Base-by-base conservation (phyloP, 306 rosid species). In the Ormosia emarginata region DNA sequence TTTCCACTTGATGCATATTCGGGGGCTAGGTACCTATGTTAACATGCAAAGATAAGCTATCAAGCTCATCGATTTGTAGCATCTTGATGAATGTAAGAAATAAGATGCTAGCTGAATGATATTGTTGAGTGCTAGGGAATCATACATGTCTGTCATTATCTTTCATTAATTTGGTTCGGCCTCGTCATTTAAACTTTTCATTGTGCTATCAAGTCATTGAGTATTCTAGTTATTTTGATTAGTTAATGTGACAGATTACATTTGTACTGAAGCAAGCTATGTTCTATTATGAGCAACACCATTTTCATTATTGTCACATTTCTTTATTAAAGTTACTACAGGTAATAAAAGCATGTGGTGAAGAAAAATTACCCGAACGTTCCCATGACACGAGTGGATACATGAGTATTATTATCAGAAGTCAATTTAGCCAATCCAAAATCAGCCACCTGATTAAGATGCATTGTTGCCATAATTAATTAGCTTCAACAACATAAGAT, bases 1-100 rank as follows among this genome's bases (percentile, higher is more conserved):
- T 93, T 95, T 72, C 99, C 99, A 73, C 99, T 95, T 46, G 99
- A 86, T 36, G 99, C 99, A 67, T 95, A 95, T 84, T 95, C 98
- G 5, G 98, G 99, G 34, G 99, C 99, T 81, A 95, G 83, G 81
- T 95, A 95, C 84, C 99, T 95, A 86, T 77, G 30, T 87, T 59
- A 59, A 12, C 71, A 67, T 13, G 53, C 32, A 55, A 47, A 75
- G 4, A 64, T 30, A 75, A 30, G 50, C 8, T 49, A 50, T 70
- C 39, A 17, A 37, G 65, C 11, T 1, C 2, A 0, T 24, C 24
- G 24, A 24, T 24, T 46, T 10, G 8, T 67, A 15, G 15, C 43
- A 30, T 17, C 40, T 62, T 62, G 14, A 33, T 8, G 7, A 39
- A 50, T n/a, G 6, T 14, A 50, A 49, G 12, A 1, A 12, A 49